Base-by-base conservation (phyloP, 1,139 yeast species). In the Citeromyces hawaiiensis region DNA sequence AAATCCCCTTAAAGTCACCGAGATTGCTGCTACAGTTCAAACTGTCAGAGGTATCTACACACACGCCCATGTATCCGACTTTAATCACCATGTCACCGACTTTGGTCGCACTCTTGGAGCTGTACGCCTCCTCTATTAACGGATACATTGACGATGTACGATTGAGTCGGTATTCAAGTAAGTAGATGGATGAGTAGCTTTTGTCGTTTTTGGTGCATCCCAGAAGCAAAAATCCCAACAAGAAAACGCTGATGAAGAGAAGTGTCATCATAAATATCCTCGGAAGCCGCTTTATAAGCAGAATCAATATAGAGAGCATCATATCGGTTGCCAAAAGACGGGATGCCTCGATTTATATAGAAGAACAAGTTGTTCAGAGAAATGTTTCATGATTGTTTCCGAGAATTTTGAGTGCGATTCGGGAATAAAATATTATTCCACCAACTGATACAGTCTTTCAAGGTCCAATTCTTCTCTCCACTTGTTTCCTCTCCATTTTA, bases 391-490 rank as follows among this genome's bases (percentile, higher is more conserved):
- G 21, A 7, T 19, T 19, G 21, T 19, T 19, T 19, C 21, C 21
- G 7, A 19, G 7, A 19, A 19, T 19, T 19, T 19, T 7, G 21
- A 19, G 21, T 19, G 21, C 21, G 7, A 19, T 19, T 4, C 21
- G 21, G 7, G 21, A 19, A 19, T 19, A 5, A 19, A 19, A n/a
- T 19, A 19, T 17, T 39, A 54, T 35, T 63, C 68, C 36, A 61
- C 51, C 16, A 56, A 49, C 42, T 76, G 81, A 48, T 79, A 80
- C 33, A 74, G 62, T 18, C 57, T 59, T 40, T 75, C 73, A 31
- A 83, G 57, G 53, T 83, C 83, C 50, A 70, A 79, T 37, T 69
- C 65, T 40, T 76, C 79, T 50, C 94, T 67, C 71, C 83, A 77
- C 41, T 67, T 55, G 11, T 68, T 67, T 27, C 94, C 91, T 43